These are phyloP conservation scores for Huntiella decipiens DNA, from an alignment of 2,329 filamentous ascomycete species.

Conservation along the genomic window DNA sequence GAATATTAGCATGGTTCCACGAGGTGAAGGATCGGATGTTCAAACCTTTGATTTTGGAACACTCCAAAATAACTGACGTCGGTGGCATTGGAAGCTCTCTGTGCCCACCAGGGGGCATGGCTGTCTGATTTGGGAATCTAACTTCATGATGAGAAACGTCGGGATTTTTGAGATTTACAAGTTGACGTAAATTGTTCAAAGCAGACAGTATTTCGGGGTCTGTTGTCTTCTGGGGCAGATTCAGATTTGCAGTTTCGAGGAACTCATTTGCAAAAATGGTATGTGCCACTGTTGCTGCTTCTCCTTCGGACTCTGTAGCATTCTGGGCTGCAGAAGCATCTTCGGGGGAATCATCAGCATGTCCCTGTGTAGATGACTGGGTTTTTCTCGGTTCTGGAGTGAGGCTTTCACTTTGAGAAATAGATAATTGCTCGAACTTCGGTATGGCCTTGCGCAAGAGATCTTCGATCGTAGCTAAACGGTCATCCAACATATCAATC, in stretches of 20 bases:
- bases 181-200: conserved; percentile 30
- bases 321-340: not conserved
- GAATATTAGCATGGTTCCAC: not conserved
- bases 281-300: conserved; percentile 29
- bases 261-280: conserved; percentile 36
- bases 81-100: conserved; percentile 36
- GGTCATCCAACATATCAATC: conserved; percentile 28
- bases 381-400: conserved; percentile 15
- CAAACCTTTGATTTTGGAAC: conserved; percentile 3
- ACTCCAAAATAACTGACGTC: not conserved
- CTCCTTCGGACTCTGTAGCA: conserved; percentile 23
- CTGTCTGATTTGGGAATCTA: conserved; percentile 27
- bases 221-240: conserved; percentile 25
- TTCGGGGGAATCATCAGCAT: not conserved
- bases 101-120: conserved; percentile 26
- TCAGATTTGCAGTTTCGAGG: conserved; percentile 31
- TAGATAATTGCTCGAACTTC: not conserved
- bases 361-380: not conserved
- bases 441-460: conserved; percentile 17
- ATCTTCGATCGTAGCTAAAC: conserved; percentile 26
- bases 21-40: not conserved
- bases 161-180: conserved; percentile 31
- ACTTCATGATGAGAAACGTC: conserved; percentile 23
- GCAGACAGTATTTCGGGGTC: conserved; percentile 34
- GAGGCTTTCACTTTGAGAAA: not conserved